Percentiles rank a stretch among this genome's conserved stretches.
Evolutionary conservation across 139 green algal genomes (phyloP).

Genomic region (Yamagishiella unicocca): DNA sequence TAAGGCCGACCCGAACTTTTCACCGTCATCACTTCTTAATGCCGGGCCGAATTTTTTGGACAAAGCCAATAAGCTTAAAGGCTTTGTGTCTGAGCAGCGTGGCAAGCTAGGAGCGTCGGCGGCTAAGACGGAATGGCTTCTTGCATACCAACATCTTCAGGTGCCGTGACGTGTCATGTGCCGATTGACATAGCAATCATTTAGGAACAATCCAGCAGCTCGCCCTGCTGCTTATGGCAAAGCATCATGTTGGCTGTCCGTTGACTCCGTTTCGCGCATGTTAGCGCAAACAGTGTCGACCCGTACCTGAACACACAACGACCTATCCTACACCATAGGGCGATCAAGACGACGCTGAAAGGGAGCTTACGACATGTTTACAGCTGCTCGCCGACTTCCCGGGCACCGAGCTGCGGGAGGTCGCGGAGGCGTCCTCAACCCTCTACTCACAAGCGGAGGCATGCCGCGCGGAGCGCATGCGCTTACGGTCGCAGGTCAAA

Average conservation of each 20-base stretch:
- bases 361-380: not conserved
- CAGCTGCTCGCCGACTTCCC: not conserved
- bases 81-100: constrained; percentile 25
- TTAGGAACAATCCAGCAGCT: too few relatives aligned
- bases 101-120: not conserved
- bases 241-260: too few relatives aligned
- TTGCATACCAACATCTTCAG: constrained; percentile 42
- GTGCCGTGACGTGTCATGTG: too few relatives aligned
- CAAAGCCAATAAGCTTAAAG: constrained; percentile 39
- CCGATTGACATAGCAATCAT: too few relatives aligned
- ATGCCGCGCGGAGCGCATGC: not conserved
- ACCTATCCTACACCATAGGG: not conserved
- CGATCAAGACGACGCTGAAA: constrained; percentile 10
- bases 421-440: not conserved
- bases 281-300: too few relatives aligned
- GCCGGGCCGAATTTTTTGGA: constrained; percentile 1
- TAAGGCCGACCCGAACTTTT: constrained; percentile 45
- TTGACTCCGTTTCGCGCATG: too few relatives aligned
- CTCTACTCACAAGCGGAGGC: not conserved
- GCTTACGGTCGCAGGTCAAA: not conserved
- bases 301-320: too few relatives aligned
- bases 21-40: constrained; percentile 23
- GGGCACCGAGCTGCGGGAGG: not conserved
- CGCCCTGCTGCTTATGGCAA: too few relatives aligned
- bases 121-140: constrained; percentile 47